Evolutionary conservation across 768 basidiomycete species (phyloP), one percentile per base, ranked within the genome.

Genomic region (Omphalotus guepiniiformis): DNA sequence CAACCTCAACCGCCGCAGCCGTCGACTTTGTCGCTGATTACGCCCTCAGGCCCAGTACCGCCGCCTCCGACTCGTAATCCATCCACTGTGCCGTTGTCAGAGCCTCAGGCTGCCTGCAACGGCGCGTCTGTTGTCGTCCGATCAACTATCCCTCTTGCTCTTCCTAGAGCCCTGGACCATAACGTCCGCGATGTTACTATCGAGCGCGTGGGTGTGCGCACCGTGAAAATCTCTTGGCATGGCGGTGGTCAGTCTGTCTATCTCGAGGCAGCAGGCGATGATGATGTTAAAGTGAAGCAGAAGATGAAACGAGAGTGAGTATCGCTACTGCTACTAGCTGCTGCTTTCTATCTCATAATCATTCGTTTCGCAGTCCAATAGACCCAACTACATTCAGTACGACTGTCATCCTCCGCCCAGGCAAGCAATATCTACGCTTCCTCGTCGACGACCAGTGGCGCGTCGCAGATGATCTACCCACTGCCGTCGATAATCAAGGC

Each of bases 401-500:
- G 4, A 69, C 63, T 19, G 68, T 79, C 39, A 27, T 56, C 40
- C 78, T 98, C 1, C 79, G 81, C 8, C 93, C 92, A 0, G 95
- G 95, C 12, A 93, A 93, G 0, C 93, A 97, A 59, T 89, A 93
- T 53, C 76, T 97, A 61, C 91, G 93, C 50, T 98, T 96, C 74
- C 80, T 97, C 53, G 89, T 98, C 51, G 95, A 98, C 62, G 89
- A 86, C 40, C 78, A 82, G 37, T 93, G 87, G 84, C 81, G 85
- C 52, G 80, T 87, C 8, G 79, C 85, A 3, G 77, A 85, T 53
- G 81, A 88, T 54, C 75, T 77, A 22, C 87, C 90, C 4, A 84
- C 87, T 18, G 92, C 92, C 1, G 92, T 94, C 41, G 92, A 94
- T 60, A 93, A 97, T 62, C 88, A 92, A 59, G 95, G 95, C 26